Conservation (phyloP, 108 stramenopile species). For the Stephanodiscus triporus region DNA sequence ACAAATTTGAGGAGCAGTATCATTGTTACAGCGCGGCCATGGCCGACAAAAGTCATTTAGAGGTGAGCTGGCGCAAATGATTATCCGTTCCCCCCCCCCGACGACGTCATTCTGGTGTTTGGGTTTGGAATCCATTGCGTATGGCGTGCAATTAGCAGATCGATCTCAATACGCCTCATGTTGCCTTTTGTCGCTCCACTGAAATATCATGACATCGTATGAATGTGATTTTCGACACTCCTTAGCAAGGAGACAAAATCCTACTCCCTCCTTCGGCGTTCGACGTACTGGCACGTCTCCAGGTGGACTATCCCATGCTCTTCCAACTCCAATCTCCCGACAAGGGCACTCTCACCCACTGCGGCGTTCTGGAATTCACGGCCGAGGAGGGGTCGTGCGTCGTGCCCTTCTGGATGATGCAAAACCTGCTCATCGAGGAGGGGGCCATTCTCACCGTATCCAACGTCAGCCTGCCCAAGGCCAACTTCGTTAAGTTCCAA, state of each 20-base stretch:
- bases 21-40: conserved; percentile 91
- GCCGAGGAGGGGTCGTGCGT: conserved; percentile 97
- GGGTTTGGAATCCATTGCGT: no score
- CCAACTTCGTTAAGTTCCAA: conserved; percentile 97
- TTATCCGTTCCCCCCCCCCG: background rate
- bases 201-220: background rate
- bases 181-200: background rate
- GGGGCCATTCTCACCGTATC: conserved; percentile 91
- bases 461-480: conserved; percentile 94
- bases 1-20: conserved; percentile 87
- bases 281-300: conserved; percentile 92
- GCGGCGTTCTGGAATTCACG: conserved; percentile 99
- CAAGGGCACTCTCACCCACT: conserved; percentile 86
- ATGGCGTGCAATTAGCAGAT: background rate
- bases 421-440: conserved; percentile 90
- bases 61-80: conserved; percentile 51
- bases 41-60: conserved; percentile 89
- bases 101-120: no score
- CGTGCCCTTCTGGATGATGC: conserved; percentile 99
- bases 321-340: conserved; percentile 69
- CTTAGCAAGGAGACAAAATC: conserved; percentile 95
- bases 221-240: conserved; percentile 6
- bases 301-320: conserved; percentile 95
- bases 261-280: conserved; percentile 96
- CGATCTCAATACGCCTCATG: background rate